Evolutionary conservation across 2,329 filamentous ascomycete genomes (phyloP), one percentile per base, ranked within the genome.

Genomic region (Furcasterigmium sp.): DNA sequence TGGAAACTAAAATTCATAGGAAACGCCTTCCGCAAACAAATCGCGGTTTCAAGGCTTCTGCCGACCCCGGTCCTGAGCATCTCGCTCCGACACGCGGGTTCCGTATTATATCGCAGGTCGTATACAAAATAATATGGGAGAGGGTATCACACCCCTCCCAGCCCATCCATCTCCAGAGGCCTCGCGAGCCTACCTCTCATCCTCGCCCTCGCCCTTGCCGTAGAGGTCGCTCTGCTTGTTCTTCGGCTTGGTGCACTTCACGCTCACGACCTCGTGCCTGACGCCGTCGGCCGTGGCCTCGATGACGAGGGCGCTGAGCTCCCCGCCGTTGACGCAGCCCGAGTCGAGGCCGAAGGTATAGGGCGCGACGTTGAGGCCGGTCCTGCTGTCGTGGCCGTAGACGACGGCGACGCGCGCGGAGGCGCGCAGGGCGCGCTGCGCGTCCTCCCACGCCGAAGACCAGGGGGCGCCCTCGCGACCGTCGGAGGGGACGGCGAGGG

Each of bases 321-420:
- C 72, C 2, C 82, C 82, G 10, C 90, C 91, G 49, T 77, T 78
- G 3, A 88, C 81, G 60, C 93, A 97, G 0, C 82, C 84, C 1
- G 85, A 87, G 62, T 97, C 93, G 37, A 97, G 70, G 0, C 93
- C 93, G 56, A 90, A 87, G 4, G 84, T 87, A 62, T 87, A 94
- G 39, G 76, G 72, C 39, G 78, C 55, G 46, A 71, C 52, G 25
- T 55, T 57, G 39, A 94, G 74, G 0, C 89, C 90, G 3, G 68
- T 67, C 55, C 83, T 82, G 18, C 88, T 79, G 59, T 96, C 88
- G 59, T 97, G 91, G 5, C 91, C 91, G 62, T 95, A 96, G 45
- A 95, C 75, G 32, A 95, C 84, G 18, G 44, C 40, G 1, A 86
- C 88, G 32, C 71, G 78, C 9, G 76, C 70, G n/a, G n/a, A 17